Conservation (phyloP, 306 rosid species). For the Medicago lupulina region DNA sequence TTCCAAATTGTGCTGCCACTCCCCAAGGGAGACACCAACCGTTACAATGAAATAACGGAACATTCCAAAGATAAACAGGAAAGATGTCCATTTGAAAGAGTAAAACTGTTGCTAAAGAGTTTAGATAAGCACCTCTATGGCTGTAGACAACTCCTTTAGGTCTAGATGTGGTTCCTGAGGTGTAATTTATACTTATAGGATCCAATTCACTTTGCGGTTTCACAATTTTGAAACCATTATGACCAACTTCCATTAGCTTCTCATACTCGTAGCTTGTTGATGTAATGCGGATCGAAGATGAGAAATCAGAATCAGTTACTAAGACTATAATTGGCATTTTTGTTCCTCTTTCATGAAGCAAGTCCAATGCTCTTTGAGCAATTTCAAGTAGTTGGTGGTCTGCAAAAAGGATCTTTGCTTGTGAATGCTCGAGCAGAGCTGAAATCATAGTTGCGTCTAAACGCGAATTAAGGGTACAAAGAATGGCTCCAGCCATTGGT, state of each 20-base stretch:
- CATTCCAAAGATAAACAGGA: slow-evolving; percentile 89
- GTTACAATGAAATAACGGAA: slow-evolving; percentile 87
- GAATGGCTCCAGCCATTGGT: slow-evolving; percentile 90
- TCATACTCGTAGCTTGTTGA: slow-evolving; percentile 66
- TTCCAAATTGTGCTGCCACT: slow-evolving; percentile 78
- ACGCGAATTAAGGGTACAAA: slow-evolving; percentile 76
- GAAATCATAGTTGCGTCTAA: slow-evolving; percentile 65
- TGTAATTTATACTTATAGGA: slow-evolving; percentile 82
- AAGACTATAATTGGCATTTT: slow-evolving; percentile 62
- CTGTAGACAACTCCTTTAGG: slow-evolving; percentile 89
- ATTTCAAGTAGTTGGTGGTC: slow-evolving; percentile 68
- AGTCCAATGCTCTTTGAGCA: slow-evolving; percentile 61
- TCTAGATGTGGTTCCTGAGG: slow-evolving; percentile 90
- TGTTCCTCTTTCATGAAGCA: slow-evolving; percentile 43
- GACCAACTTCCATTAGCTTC: slow-evolving; percentile 52
- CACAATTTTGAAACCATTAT: slow-evolving; percentile 53
- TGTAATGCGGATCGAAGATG: slow-evolving; percentile 34
- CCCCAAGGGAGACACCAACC: slow-evolving; percentile 97
- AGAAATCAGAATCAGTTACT: slow-evolving; percentile 52
- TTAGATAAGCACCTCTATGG: slow-evolving; percentile 88
- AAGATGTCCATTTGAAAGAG: slow-evolving; percentile 65
- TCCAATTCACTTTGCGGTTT: slow-evolving; percentile 77
- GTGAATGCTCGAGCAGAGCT: slow-evolving; percentile 63
- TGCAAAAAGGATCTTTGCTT: slow-evolving; percentile 73
- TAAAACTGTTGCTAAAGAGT: slow-evolving; percentile 68